Evolutionary conservation across 768 basidiomycete genomes (phyloP), one percentile per base, ranked within the genome.

Genomic region (Pleurotus citrinopileatus): DNA sequence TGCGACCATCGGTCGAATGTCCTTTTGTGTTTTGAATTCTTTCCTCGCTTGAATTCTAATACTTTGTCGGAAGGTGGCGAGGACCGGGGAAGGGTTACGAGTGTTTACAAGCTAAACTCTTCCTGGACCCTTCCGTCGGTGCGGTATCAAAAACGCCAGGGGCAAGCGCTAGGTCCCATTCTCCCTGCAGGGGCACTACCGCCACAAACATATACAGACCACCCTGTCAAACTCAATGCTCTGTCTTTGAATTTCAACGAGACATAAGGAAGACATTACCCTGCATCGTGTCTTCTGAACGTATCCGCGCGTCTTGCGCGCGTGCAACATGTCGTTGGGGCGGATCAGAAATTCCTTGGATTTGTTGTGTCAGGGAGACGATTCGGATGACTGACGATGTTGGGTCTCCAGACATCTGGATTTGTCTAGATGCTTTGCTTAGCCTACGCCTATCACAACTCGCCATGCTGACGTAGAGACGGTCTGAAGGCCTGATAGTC

Each of bases 171-270:
- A 34, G 32, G 45, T 27, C 29, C 13, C 34, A 23, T 19, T 23
- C 48, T 22, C 48, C 48, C 48, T 50, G 48, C 48, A 50, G 48
- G 48, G 48, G 48, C 22, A 50, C 13, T 50, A 50, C 48, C 48
- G 45, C 45, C 45, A 47, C 45, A 47, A 47, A 29, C 45, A 20
- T 22, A 9, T 25, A 5, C 19, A 44, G 25, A 22, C 40, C 12
- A 42, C 9, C 13, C 40, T 15, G 10, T 44, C 43, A 13, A 12
- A 9, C 3, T 22, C 19, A 13, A 15, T 12, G 10, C 43, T 9
- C 23, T 44, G 9, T 27, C 43, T 51, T 23, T 51, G n/a, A 34
- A 51, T 19, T 51, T 9, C 10, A 25, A 2, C 20, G 1, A 25
- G 12, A 44, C 20, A 23, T 27, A 10, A 12, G 25, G 43, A 44